Evolutionary conservation across 225 moss, liverwort and hornwort genomes (phyloP), one percentile per base, ranked within the genome.

Genomic region (Climacium dendroides): DNA sequence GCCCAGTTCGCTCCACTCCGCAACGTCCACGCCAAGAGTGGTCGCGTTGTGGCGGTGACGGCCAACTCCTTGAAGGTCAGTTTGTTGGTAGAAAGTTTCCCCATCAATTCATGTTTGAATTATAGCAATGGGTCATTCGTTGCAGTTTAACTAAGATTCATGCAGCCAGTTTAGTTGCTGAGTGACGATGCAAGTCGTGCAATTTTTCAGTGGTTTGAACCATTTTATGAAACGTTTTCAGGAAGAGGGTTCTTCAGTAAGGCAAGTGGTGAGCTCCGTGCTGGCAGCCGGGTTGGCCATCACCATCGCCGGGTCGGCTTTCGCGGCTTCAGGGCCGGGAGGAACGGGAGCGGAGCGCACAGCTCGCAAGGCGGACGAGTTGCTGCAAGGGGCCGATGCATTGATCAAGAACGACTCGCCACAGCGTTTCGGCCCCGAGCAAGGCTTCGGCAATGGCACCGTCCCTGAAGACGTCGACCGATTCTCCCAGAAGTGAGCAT

Each of bases 401-500:
- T 72, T 94, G 41, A 92, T 92, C 78, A 87, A 91, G 84, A 91
- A 92, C 78, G 94, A 94, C 85, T 92, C 94, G 5, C 94, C 94
- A 13, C 67, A 81, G 78, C 91, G 94, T 6, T 92, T 89, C 43
- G 94, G 94, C 14, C 91, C 91, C 13, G 90, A 78, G 86, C 59
- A 29, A 17, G 91, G 92, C 23, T 72, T 87, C 30, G 91, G 91
- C 62, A 90, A 90, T 17, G 92, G 91, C 67, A 87, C 87, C 17
- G 28, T 52, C 60, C 0, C 82, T 2, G 87, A 79, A 6, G 88
- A 90, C 11, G 4, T 43, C 1, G 66, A 63, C 70, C 91, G 89
- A 32, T 93, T 93, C 87, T 92, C 93, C 1, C 93, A 30, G 20
- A 93, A 93, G 93, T 93, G 69, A 91, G 93, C n/a, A 15, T 19